Evolutionary conservation across 106 monocot species (phyloP).

Genomic region (Acanthochlamys bracteata): DNA sequence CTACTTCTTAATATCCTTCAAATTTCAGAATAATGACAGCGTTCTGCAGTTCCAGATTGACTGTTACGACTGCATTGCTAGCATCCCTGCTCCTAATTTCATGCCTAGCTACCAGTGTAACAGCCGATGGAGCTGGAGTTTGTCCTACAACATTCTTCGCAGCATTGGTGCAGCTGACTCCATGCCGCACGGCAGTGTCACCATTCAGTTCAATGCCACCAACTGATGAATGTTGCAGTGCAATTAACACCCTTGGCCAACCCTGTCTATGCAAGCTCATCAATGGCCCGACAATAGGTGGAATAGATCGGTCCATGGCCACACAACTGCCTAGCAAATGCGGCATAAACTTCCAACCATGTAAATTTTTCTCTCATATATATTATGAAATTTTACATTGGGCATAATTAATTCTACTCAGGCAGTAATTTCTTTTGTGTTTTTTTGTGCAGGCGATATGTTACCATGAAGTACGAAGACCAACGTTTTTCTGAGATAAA

Average conservation of each 20-base stretch:
- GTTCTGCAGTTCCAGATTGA: not conserved
- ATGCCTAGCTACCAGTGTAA: not conserved
- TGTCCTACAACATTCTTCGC: slow-evolving; percentile 31
- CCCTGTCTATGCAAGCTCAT: slow-evolving; percentile 45
- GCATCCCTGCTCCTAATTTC: not conserved
- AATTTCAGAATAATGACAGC: not conserved
- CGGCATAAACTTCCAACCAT: slow-evolving; percentile 25
- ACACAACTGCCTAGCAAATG: slow-evolving; percentile 45
- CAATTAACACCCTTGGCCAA: slow-evolving; percentile 29
- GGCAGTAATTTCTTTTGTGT: too few species aligned
- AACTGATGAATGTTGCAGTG: slow-evolving; percentile 41
- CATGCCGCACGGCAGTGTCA: slow-evolving; percentile 37
- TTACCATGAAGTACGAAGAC: too few species aligned
- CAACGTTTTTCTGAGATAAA: too few species aligned
- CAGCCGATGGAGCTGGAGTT: slow-evolving; percentile 9
- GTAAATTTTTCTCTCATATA: slow-evolving; percentile 4
- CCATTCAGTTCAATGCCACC: slow-evolving; percentile 29
- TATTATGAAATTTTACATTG: too few species aligned
- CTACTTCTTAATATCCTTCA: not conserved
- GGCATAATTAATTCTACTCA: too few species aligned
- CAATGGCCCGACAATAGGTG: slow-evolving; percentile 32
- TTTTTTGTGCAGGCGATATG: too few species aligned
- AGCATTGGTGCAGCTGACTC: slow-evolving; percentile 42
- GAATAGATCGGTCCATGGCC: slow-evolving; percentile 43
- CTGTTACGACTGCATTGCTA: too few species aligned